These are phyloP conservation scores for Aspergillus saccharolyticus DNA, from an alignment of 495 filamentous ascomycete species.

Conservation along the genomic window DNA sequence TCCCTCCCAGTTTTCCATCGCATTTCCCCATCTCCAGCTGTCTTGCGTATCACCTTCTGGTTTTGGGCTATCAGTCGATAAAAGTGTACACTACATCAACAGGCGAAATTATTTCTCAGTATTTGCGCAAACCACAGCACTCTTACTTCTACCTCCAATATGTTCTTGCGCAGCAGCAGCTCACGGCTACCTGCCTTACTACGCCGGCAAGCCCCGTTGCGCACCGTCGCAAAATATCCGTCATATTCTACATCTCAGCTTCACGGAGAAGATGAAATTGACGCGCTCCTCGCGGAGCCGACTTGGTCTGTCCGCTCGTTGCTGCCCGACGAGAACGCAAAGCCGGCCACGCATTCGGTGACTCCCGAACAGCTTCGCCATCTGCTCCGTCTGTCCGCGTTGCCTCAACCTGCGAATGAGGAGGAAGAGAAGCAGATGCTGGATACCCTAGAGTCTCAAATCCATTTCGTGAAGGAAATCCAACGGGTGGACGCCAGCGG, in stretches of 20 bases:
- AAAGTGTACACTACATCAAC: background rate
- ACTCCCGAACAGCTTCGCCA: slow-evolving; percentile 64
- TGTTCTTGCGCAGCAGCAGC: slow-evolving; percentile 16
- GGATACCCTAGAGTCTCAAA: slow-evolving; percentile 69
- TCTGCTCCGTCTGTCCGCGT: slow-evolving; percentile 84
- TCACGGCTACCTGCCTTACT: slow-evolving; percentile 18
- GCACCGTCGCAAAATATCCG: slow-evolving; percentile 13
- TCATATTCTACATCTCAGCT: slow-evolving; percentile 29
- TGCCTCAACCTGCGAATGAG: slow-evolving; percentile 61
- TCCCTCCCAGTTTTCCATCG: background rate
- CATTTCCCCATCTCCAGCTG: background rate
- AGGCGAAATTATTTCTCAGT: background rate
- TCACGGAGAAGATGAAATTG: slow-evolving; percentile 31
- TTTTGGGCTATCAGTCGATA: background rate
- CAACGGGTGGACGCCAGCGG: slow-evolving; percentile 71
- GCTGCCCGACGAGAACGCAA: slow-evolving; percentile 46
- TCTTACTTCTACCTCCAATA: background rate
- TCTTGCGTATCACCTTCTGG: background rate
- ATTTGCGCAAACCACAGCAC: no score
- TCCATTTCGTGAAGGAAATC: slow-evolving; percentile 82
- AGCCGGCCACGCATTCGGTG: slow-evolving; percentile 31
- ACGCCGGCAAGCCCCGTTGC: slow-evolving; percentile 3
- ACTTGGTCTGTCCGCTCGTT: slow-evolving; percentile 83
- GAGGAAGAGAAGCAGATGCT: slow-evolving; percentile 62
- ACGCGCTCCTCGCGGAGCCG: slow-evolving; percentile 60